Conservation (phyloP, 345 rosid genomes). For the Citrus medica region DNA sequence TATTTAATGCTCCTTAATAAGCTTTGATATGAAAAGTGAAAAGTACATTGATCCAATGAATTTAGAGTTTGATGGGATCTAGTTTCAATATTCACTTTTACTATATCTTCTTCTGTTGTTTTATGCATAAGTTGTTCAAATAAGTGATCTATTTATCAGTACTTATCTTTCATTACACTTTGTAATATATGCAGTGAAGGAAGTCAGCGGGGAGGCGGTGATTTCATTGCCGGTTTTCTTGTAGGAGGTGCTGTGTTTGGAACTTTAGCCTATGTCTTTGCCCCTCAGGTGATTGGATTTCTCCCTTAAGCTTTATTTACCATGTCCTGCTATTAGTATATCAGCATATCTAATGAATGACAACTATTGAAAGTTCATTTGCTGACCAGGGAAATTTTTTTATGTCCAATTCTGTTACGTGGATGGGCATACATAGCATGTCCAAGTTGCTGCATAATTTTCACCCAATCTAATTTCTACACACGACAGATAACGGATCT, state of each 20-base stretch:
- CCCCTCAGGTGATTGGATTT: conserved; percentile 69
- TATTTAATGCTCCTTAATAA: too few relatives aligned
- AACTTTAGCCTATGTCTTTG: conserved; percentile 68
- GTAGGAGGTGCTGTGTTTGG: conserved; percentile 90
- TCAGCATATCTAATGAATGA: neutral
- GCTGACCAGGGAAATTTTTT: neutral
- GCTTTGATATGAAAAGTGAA: too few relatives aligned
- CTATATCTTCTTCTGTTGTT: neutral
- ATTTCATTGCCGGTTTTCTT: conserved; percentile 84
- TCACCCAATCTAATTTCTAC: neutral
- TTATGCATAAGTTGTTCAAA: neutral
- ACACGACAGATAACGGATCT: neutral
- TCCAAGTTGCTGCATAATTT: neutral
- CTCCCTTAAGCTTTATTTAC: neutral
- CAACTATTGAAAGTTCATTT: neutral
- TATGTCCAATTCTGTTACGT: neutral
- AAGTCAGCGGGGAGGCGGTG: conserved; percentile 52
- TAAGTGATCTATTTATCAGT: neutral
- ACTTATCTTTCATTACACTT: neutral
- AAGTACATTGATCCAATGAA: neutral
- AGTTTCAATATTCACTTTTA: neutral
- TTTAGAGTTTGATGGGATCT: neutral
- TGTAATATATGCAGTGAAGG: conserved; percentile 42
- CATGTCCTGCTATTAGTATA: neutral
- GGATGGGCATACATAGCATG: neutral